phyloP scores from a whole-genome alignment of 768 basidiomycete species.

The Suillus variegatus region DNA sequence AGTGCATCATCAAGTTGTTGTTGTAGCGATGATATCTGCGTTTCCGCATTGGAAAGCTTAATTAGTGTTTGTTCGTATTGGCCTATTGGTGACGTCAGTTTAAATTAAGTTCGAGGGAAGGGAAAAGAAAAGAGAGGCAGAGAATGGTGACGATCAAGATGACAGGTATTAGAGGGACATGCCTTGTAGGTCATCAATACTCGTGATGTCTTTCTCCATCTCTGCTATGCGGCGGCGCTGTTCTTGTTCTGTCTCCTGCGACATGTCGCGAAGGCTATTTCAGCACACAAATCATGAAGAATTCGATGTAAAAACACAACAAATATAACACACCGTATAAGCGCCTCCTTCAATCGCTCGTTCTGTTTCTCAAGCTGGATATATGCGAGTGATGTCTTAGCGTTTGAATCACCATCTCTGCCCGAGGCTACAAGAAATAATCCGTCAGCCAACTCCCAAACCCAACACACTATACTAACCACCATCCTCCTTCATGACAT shows the following conservation, averaged over 20 bases:
- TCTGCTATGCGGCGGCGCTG: conserved; percentile 78
- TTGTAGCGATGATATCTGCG: conserved; percentile 92
- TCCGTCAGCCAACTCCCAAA: conserved; percentile 9
- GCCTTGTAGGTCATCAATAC: conserved; percentile 83
- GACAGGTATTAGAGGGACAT: conserved; percentile 12
- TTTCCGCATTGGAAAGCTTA: conserved; percentile 86
- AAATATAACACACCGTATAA: conserved; percentile 60
- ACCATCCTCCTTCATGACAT: conserved; percentile 67
- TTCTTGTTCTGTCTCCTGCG: conserved; percentile 85
- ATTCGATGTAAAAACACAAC: background rate
- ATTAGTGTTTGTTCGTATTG: conserved; percentile 79
- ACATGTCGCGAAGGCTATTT: conserved; percentile 80
- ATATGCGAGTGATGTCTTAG: conserved; percentile 64
- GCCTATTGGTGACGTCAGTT: conserved; percentile 40
- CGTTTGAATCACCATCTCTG: conserved; percentile 34
- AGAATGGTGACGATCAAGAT: background rate
- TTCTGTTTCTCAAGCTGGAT: conserved; percentile 97
- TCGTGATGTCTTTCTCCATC: conserved; percentile 85
- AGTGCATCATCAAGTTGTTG: conserved; percentile 92
- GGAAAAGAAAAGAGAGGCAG: background rate
- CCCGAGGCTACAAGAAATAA: conserved; percentile 17
- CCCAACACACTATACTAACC: conserved; percentile 19
- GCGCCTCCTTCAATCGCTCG: conserved; percentile 91
- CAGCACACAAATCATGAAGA: conserved; percentile 5
- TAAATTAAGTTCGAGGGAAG: conserved; percentile 8